These are phyloP conservation scores for Sporothrix schenckii DNA, from an alignment of 2,329 filamentous ascomycete genomes.

Conservation along the genomic window DNA sequence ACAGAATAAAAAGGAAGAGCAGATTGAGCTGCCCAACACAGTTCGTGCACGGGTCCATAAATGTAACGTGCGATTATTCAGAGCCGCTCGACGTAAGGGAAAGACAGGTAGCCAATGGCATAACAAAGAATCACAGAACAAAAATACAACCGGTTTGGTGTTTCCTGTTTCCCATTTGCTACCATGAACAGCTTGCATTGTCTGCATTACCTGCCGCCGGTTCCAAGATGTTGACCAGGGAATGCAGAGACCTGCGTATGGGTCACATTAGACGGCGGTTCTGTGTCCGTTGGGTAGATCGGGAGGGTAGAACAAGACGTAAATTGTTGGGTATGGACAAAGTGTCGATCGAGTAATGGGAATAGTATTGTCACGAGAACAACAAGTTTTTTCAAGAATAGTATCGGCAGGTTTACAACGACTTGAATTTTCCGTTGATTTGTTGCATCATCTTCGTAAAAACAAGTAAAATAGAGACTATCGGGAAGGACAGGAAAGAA, in stretches of 20 bases:
- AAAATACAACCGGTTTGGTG: background rate
- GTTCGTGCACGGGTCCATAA: too few relatives aligned
- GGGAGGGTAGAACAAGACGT: background rate
- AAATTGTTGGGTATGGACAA: background rate
- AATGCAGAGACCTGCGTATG: background rate
- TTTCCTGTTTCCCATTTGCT: background rate
- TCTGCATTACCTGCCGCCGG: constrained; percentile 18
- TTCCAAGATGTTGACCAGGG: constrained; percentile 15
- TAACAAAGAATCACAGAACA: constrained; percentile 23
- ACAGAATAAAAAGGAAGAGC: background rate
- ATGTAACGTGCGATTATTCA: background rate
- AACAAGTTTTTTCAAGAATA: background rate
- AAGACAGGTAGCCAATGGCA: constrained; percentile 13
- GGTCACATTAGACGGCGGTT: background rate
- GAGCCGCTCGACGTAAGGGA: background rate
- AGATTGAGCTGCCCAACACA: background rate
- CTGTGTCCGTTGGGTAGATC: background rate
- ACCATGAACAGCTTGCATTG: background rate
- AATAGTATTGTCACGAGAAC: constrained; percentile 17
- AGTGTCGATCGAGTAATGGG: constrained; percentile 29
- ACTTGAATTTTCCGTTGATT: background rate
- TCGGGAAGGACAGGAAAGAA: background rate
- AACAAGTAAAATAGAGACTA: background rate
- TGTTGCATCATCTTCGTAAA: background rate
- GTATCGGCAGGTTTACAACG: background rate